Evolutionary conservation across 2,329 filamentous ascomycete species (phyloP).

Genomic region (Tothia fuscella): DNA sequence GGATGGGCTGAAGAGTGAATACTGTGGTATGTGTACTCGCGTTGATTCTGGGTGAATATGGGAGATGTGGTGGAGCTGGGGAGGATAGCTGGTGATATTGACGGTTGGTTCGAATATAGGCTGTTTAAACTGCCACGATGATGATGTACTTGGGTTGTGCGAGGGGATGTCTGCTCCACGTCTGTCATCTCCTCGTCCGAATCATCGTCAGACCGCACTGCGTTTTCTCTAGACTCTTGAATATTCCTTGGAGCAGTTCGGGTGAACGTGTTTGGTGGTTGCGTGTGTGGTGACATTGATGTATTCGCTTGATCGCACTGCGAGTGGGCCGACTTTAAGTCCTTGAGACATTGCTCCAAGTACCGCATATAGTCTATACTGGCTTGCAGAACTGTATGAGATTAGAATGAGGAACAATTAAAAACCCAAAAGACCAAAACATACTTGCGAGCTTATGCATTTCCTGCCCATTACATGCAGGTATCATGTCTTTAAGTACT

Average conservation of each 20-base stretch:
- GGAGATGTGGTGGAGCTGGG: conserved; percentile 8
- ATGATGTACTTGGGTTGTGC: conserved; percentile 15
- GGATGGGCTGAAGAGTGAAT: conserved; percentile 33
- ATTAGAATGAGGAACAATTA: conserved; percentile 6
- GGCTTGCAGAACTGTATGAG: conserved; percentile 44
- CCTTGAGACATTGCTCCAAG: conserved; percentile 73
- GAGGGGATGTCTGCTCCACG: conserved; percentile 23
- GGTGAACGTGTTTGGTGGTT: conserved; percentile 1
- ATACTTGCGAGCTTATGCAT: conserved; percentile 93
- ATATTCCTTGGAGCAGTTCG: background rate
- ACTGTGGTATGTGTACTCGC: conserved; percentile 14
- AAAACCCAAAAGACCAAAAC: conserved; percentile 54
- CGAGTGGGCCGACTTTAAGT: conserved; percentile 52
- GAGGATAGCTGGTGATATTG: conserved; percentile 33
- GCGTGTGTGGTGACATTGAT: conserved; percentile 10
- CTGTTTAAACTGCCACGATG: conserved; percentile 8
- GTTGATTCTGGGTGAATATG: background rate
- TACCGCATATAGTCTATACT: conserved; percentile 96
- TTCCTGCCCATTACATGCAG: conserved; percentile 81
- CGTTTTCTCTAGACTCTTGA: no score
- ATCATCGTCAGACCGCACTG: no score
- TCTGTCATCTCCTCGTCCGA: conserved; percentile 28
- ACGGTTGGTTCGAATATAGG: conserved; percentile 14
- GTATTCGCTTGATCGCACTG: conserved; percentile 2
- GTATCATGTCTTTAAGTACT: conserved; percentile 87